Evolutionary conservation across 2,329 filamentous ascomycete species (phyloP).

Genomic region (Nannizziopsis arthrosporioides): DNA sequence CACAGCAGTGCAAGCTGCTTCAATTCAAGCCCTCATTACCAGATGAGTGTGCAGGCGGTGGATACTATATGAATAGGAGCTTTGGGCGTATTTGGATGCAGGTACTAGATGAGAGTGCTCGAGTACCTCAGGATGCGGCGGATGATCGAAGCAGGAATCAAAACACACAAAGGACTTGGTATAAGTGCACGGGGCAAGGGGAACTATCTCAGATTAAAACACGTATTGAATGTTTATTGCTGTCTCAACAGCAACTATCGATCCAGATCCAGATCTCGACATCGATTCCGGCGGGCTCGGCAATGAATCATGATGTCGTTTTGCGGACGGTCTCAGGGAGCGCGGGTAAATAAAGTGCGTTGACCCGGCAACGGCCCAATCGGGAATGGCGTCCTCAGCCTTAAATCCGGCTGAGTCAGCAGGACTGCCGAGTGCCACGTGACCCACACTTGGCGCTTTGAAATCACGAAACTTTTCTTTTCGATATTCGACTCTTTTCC

Average conservation of each 20-base stretch:
- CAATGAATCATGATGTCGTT: not conserved
- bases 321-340: not conserved
- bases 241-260: too few relatives aligned
- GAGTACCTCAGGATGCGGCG: too few relatives aligned
- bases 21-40: slow-evolving; percentile 1
- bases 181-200: too few relatives aligned
- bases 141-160: too few relatives aligned
- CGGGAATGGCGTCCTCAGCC: slow-evolving; percentile 12
- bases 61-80: not conserved
- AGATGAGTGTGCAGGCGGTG: not conserved
- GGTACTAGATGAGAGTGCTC: too few relatives aligned
- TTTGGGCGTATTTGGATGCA: too few relatives aligned
- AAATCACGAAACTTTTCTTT: slow-evolving; percentile 15
- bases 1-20: slow-evolving; percentile 3
- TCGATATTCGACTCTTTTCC: slow-evolving; percentile 18
- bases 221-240: too few relatives aligned
- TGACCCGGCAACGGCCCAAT: slow-evolving; percentile 14
- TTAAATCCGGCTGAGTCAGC: slow-evolving; percentile 8
- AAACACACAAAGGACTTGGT: too few relatives aligned
- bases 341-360: slow-evolving; percentile 14
- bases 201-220: too few relatives aligned
- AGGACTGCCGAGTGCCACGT: slow-evolving; percentile 9
- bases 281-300: not conserved
- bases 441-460: slow-evolving; percentile 27
- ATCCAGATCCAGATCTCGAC: too few relatives aligned